These are phyloP conservation scores for Torulaspora globosa DNA, from an alignment of 1,139 yeast species.

Conservation along the genomic window DNA sequence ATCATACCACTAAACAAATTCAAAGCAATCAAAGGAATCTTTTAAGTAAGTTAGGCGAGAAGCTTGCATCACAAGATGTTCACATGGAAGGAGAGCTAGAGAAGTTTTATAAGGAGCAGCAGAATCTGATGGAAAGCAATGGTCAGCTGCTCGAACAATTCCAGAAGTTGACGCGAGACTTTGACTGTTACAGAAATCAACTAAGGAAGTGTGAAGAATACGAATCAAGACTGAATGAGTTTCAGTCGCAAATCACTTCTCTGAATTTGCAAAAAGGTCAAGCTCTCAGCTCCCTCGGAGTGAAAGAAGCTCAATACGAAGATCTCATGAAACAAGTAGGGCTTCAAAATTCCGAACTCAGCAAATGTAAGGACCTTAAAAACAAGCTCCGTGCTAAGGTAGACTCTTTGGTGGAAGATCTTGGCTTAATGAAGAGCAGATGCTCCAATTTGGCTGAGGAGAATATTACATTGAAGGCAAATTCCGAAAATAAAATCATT, in stretches of 20 bases:
- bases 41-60: conserved; percentile 2
- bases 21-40: conserved; percentile 2
- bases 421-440: conserved; percentile 12
- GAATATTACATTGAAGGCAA: conserved; percentile 19
- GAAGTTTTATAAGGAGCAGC: conserved; percentile 11
- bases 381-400: conserved; percentile 7
- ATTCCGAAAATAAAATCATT: conserved; percentile 31
- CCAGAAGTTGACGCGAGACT: conserved; percentile 1
- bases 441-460: conserved; percentile 17
- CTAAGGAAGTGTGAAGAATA: conserved; percentile 7
- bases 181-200: conserved; percentile 6
- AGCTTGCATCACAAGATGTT: conserved; percentile 3
- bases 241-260: conserved; percentile 11
- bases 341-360: conserved; percentile 14
- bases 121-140: conserved; percentile 10
- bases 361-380: conserved; percentile 10
- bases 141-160: neutral
- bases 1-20: conserved; percentile 2
- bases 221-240: conserved; percentile 6
- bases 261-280: conserved; percentile 30
- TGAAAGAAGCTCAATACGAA: conserved; percentile 34
- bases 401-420: conserved; percentile 10
- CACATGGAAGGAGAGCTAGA: neutral
- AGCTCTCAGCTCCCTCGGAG: conserved; percentile 27
- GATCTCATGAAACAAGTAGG: conserved; percentile 20